Conservation (phyloP, 2,329 filamentous ascomycete species). For the Xylaria sp. region DNA sequence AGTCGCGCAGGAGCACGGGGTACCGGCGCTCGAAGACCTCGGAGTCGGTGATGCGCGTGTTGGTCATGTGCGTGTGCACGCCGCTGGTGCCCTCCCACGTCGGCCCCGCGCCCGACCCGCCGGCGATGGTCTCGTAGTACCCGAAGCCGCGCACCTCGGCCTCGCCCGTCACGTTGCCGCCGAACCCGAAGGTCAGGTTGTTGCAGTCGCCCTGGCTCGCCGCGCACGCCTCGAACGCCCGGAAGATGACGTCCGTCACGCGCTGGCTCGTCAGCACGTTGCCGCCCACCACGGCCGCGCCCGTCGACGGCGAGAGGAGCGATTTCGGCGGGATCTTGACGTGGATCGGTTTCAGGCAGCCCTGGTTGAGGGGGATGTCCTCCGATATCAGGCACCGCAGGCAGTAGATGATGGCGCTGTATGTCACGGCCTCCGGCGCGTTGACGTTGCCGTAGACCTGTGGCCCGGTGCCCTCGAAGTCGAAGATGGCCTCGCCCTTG, state of each 20-base stretch:
- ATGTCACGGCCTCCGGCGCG: slow-evolving; percentile 79
- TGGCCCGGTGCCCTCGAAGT: slow-evolving; percentile 78
- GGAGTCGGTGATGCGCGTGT: slow-evolving; percentile 78
- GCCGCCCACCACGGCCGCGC: slow-evolving; percentile 79
- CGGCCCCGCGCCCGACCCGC: slow-evolving; percentile 75
- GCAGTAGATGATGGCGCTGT: slow-evolving; percentile 83
- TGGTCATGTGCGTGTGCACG: slow-evolving; percentile 82
- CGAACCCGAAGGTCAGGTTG: slow-evolving; percentile 81
- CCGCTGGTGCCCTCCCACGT: slow-evolving; percentile 75
- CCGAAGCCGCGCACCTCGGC: slow-evolving; percentile 74
- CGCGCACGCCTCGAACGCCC: slow-evolving; percentile 78
- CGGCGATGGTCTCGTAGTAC: slow-evolving; percentile 82
- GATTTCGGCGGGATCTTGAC: slow-evolving; percentile 74
- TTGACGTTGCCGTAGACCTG: slow-evolving; percentile 81
- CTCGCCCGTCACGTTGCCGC: slow-evolving; percentile 67
- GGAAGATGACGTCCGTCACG: slow-evolving; percentile 80
- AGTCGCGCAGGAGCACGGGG: slow-evolving; percentile 74
- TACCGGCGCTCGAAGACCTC: slow-evolving; percentile 80
- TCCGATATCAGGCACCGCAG: slow-evolving; percentile 77
- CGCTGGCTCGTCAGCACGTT: slow-evolving; percentile 80
- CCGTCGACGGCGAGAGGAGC: slow-evolving; percentile 76
- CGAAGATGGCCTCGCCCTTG: slow-evolving; percentile 78
- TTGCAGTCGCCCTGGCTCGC: slow-evolving; percentile 80
- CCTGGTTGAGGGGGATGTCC: slow-evolving; percentile 82
- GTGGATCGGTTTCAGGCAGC: slow-evolving; percentile 76